Conservation (phyloP, 1,139 yeast species). For the Suhomyces maxii region DNA sequence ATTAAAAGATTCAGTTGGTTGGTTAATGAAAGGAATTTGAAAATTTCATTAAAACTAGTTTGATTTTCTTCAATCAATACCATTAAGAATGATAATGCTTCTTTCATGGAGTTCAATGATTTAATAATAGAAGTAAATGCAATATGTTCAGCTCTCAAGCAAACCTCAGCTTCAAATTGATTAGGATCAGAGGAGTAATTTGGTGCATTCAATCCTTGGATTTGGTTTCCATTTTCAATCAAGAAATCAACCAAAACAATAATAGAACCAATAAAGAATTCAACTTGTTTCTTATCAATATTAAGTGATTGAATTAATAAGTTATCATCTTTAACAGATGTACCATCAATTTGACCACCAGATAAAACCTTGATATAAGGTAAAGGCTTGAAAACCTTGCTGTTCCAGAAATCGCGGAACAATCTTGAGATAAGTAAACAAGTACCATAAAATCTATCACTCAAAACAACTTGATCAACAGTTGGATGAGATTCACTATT, state of each 20-base stretch:
- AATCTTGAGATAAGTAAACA: conserved; percentile 76
- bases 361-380: conserved; percentile 43
- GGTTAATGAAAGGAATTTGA: conserved; percentile 65
- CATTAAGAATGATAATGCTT: conserved; percentile 83
- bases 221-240: conserved; percentile 55
- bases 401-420: conserved; percentile 76
- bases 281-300: conserved; percentile 57
- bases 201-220: conserved; percentile 62
- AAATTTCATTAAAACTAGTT: conserved; percentile 56
- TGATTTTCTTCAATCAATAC: conserved; percentile 74
- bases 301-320: conserved; percentile 46
- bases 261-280: conserved; percentile 66
- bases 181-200: conserved; percentile 49
- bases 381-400: conserved; percentile 58
- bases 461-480: conserved; percentile 75
- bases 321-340: conserved; percentile 49
- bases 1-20: conserved; percentile 68
- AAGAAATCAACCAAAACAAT: conserved; percentile 61
- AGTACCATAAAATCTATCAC: conserved; percentile 93
- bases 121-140: conserved; percentile 80
- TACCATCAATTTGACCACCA: conserved; percentile 32
- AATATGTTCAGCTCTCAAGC: conserved; percentile 88
- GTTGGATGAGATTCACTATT: conserved; percentile 30
- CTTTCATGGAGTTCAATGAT: conserved; percentile 77
- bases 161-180: conserved; percentile 58